phyloP scores from a whole-genome alignment of 768 basidiomycete genomes.

The Lactarius evosmus region DNA sequence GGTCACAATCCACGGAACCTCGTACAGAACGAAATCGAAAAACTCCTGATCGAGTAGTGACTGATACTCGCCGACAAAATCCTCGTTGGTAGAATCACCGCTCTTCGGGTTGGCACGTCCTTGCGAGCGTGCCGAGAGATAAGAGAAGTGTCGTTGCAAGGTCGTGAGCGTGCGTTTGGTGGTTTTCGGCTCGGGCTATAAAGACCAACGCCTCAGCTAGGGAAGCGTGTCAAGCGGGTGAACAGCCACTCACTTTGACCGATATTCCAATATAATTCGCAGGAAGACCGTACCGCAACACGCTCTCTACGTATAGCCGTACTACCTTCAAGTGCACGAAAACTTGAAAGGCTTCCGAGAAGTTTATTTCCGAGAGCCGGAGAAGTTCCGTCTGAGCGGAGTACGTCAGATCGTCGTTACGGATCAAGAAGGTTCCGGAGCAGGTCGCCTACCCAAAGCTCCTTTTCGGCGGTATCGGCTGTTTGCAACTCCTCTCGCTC shows the following conservation, averaged over 20 bases:
- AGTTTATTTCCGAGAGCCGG: slow-evolving; percentile 87
- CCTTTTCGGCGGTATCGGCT: slow-evolving; percentile 87
- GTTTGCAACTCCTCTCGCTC: slow-evolving; percentile 76
- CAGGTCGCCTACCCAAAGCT: slow-evolving; percentile 80
- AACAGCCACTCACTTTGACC: slow-evolving; percentile 57
- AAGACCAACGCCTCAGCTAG: slow-evolving; percentile 2
- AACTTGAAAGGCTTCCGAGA: slow-evolving; percentile 94
- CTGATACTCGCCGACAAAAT: slow-evolving; percentile 89
- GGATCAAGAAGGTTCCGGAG: background rate
- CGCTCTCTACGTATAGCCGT: slow-evolving; percentile 90
- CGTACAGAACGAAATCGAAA: slow-evolving; percentile 92
- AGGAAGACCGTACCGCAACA: slow-evolving; percentile 91
- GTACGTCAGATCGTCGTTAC: slow-evolving; percentile 5
- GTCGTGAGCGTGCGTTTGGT: slow-evolving; percentile 73
- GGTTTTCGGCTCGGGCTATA: slow-evolving; percentile 81
- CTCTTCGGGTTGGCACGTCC: slow-evolving; percentile 44
- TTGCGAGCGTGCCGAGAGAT: slow-evolving; percentile 71
- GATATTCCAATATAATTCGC: slow-evolving; percentile 82
- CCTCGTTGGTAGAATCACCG: slow-evolving; percentile 46
- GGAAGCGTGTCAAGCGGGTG: too few species aligned
- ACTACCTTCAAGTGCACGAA: slow-evolving; percentile 91
- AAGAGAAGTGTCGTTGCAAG: slow-evolving; percentile 75
- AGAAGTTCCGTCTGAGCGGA: slow-evolving; percentile 80
- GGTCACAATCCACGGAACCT: slow-evolving; percentile 85
- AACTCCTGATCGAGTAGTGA: slow-evolving; percentile 92